Evolutionary conservation across 1,284 basidiomycete species (phyloP).

Genomic region (Cryptococcus sp.): DNA sequence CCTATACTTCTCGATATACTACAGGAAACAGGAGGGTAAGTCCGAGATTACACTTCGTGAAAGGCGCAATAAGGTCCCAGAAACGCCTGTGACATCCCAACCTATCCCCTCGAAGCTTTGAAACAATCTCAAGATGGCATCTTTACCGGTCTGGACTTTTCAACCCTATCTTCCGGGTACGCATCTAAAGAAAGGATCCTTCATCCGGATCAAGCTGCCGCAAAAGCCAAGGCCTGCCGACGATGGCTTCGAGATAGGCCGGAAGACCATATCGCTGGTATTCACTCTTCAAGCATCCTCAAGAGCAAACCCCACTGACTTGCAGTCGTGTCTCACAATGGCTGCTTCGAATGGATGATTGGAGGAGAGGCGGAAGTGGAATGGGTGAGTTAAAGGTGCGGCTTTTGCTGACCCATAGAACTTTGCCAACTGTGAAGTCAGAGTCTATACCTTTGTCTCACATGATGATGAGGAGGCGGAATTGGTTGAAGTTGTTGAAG

Average conservation of each 20-base stretch:
- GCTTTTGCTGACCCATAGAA: not conserved
- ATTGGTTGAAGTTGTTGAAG: too few species aligned
- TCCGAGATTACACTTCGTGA: constrained; percentile 2
- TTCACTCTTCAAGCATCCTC: not conserved
- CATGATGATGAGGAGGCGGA: constrained; percentile 26
- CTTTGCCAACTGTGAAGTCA: constrained; percentile 37
- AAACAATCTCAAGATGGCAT: constrained; percentile 34
- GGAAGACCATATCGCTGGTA: constrained; percentile 46
- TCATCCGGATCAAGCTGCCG: constrained; percentile 24
- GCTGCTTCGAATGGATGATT: constrained; percentile 42
- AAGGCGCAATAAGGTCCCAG: constrained; percentile 5
- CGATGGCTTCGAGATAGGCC: constrained; percentile 38
- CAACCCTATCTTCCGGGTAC: constrained; percentile 34
- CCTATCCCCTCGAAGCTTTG: constrained; percentile 30
- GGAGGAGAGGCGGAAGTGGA: constrained; percentile 27
- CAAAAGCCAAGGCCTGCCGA: constrained; percentile 35
- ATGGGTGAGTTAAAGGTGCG: not conserved
- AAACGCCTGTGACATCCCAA: constrained; percentile 43
- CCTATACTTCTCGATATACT: constrained; percentile 41
- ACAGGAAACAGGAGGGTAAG: constrained; percentile 44
- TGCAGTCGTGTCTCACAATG: constrained; percentile 46
- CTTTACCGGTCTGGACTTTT: constrained; percentile 42
- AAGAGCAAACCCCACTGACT: not conserved
- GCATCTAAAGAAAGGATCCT: constrained; percentile 44
- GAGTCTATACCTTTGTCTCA: constrained; percentile 35